These are phyloP conservation scores for Takashimella koratensis DNA, from an alignment of 1,284 basidiomycete species.

Conservation along the genomic window DNA sequence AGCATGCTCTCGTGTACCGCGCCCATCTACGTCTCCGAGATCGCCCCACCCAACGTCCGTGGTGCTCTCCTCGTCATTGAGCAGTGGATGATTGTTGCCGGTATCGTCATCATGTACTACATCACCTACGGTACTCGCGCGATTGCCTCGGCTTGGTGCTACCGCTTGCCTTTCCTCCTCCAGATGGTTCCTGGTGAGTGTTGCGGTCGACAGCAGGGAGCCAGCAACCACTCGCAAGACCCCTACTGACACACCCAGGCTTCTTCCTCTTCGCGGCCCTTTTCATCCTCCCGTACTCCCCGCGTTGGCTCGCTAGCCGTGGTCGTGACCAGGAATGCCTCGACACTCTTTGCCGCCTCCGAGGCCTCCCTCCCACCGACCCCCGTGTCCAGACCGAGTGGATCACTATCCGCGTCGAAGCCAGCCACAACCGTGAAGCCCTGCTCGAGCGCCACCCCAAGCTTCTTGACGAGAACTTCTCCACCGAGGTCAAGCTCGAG, in stretches of 20 bases:
- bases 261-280: slow-evolving; percentile 42
- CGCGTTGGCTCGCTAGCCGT: slow-evolving; percentile 57
- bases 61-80: slow-evolving; percentile 72
- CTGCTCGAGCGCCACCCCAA: slow-evolving; percentile 15
- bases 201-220: no score
- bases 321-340: slow-evolving; percentile 36
- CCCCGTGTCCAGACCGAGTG: slow-evolving; percentile 40
- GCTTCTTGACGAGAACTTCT: slow-evolving; percentile 8
- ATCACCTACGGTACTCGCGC: slow-evolving; percentile 20
- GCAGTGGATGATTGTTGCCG: slow-evolving; percentile 68
- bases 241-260: slow-evolving; percentile 10
- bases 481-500: slow-evolving; percentile 20
- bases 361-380: slow-evolving; percentile 29
- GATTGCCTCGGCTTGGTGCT: slow-evolving; percentile 19
- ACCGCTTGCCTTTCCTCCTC: slow-evolving; percentile 34
- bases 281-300: slow-evolving; percentile 55
- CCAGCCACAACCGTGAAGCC: slow-evolving; percentile 18
- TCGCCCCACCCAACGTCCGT: slow-evolving; percentile 53
- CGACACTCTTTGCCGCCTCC: slow-evolving; percentile 30
- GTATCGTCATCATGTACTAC: slow-evolving; percentile 16
- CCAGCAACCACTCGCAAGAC: no score
- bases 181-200: slow-evolving; percentile 31
- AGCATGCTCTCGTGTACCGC: slow-evolving; percentile 40
- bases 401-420: slow-evolving; percentile 41
- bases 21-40: slow-evolving; percentile 47